These are phyloP conservation scores for Laguncularia racemosa DNA, from an alignment of 345 rosid genomes.

Conservation along the genomic window DNA sequence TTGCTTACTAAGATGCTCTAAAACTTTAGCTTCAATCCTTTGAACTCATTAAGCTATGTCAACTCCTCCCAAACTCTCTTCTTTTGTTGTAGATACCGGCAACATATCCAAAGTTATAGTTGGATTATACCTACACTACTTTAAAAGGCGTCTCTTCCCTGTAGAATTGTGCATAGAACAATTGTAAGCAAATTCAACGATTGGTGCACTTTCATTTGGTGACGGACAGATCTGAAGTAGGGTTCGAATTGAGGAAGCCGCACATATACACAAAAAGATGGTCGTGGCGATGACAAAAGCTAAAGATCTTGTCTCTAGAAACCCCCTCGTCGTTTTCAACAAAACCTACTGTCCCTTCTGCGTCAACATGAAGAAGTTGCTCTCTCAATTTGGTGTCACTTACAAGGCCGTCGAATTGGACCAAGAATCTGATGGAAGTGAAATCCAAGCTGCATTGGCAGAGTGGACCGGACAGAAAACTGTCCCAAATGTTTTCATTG, in stretches of 20 bases:
- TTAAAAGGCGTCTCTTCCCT: too few species aligned
- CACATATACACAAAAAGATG: constrained; percentile 15
- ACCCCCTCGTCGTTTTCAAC: constrained; percentile 77
- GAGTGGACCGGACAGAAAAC: constrained; percentile 68
- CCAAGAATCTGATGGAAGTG: constrained; percentile 58
- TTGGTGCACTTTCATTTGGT: too few species aligned
- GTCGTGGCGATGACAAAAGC: constrained; percentile 66
- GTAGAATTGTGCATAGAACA: too few species aligned
- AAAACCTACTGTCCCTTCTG: constrained; percentile 68
- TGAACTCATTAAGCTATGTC: too few species aligned
- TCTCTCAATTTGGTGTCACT: constrained; percentile 42
- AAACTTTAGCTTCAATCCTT: too few species aligned
- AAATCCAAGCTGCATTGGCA: constrained; percentile 48
- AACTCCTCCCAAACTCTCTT: too few species aligned
- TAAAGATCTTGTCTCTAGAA: constrained; percentile 43
- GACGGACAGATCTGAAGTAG: not conserved
- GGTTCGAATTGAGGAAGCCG: not conserved
- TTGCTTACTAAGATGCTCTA: too few species aligned
- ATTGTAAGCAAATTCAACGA: too few species aligned
- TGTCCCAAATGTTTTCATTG: constrained; percentile 69
- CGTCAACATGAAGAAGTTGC: constrained; percentile 49
- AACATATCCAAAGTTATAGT: too few species aligned
- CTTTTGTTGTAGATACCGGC: too few species aligned
- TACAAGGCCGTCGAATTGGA: constrained; percentile 56
- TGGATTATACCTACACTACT: too few species aligned